A percentile compares a stretch with the other conserved stretches of the same genome.
These are phyloP conservation scores for Pigoraptor vietnamica DNA, from an alignment of 78 protist genomes.

Conservation along the genomic window DNA sequence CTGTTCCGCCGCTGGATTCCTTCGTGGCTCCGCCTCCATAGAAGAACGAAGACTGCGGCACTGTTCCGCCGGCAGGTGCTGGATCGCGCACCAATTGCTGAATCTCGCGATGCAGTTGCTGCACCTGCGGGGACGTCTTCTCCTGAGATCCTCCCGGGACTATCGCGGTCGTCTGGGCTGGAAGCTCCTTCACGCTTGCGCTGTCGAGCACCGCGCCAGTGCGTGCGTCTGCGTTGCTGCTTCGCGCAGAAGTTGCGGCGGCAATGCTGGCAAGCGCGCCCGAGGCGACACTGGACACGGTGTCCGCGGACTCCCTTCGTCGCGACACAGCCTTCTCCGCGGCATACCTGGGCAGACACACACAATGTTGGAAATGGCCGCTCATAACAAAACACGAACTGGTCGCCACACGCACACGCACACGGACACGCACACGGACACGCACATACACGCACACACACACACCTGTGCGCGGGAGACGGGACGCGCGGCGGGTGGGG, in stretches of 20 bases:
- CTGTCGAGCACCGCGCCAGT: not conserved
- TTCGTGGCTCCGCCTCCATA: no score
- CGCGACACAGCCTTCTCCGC: not conserved
- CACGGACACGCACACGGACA: no score
- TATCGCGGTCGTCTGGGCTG: not conserved
- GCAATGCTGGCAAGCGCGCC: no score
- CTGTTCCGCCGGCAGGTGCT: not conserved
- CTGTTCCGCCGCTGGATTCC: no score
- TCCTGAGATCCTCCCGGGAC: not conserved
- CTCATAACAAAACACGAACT: no score
- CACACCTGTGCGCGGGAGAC: not conserved
- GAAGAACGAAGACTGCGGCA: not conserved
- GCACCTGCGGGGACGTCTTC: not conserved
- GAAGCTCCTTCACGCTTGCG: not conserved
- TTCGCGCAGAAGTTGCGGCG: not conserved
- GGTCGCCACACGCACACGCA: no score
- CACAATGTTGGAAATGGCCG: no score
- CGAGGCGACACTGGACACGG: no score
- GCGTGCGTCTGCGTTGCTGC: not conserved
- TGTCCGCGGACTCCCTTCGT: not conserved
- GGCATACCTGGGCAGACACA: no score
- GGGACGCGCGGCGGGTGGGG: constrained; percentile 26
- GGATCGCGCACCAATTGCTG: not conserved
- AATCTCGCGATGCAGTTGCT: not conserved
- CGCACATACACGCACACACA: no score